Base-by-base conservation (phyloP, 805 yeast genomes). In the Cyberlindnera maclurae region DNA sequence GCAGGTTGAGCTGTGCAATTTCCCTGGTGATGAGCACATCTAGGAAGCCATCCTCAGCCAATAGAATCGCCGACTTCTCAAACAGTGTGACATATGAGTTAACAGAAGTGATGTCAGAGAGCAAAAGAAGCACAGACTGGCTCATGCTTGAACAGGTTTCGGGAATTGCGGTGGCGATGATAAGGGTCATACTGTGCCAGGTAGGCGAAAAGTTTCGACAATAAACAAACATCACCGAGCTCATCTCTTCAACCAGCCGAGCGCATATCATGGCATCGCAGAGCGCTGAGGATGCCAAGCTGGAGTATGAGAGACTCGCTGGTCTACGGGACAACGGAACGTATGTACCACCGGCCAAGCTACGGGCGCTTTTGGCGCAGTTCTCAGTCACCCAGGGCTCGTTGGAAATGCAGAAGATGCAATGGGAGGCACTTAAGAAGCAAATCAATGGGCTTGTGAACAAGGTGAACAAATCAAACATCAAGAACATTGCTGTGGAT, bases 351-450 rank as follows among this genome's bases (percentile, higher is more conserved):
- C 79, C 79, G 1, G 75, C 74, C 1, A 69, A 64, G 47, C 60
- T 76, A 12, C 59, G 64, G 26, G 70, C 67, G 3, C 53, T 75
- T 8, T 55, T 67, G 39, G 62, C 61, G 12, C 59, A 64, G 47
- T 48, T 64, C 34, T 45, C 52, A 13, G 48, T 53, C 15, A 46
- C 47, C 12, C 49, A 55, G 17, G 54, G 55, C 9, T 52, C 68
- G 3, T 55, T 61, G 33, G 75, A 68, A 39, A 57, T 52, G 38
- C 90, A 84, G 47, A 56, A 63, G 39, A 43, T 68, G 29, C 65
- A 67, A 42, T 85, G 94, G 94, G 74, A 68, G 26, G 53, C 57
- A 17, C 58, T 77, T 31, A 70, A 65, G 43, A 65, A 65, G 41
- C 47, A 59, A 3, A 67, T 84, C 29, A 70, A 73, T 33, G 67